Conservation (phyloP, 306 rosid genomes). For the Sphenostylis stenocarpa region DNA sequence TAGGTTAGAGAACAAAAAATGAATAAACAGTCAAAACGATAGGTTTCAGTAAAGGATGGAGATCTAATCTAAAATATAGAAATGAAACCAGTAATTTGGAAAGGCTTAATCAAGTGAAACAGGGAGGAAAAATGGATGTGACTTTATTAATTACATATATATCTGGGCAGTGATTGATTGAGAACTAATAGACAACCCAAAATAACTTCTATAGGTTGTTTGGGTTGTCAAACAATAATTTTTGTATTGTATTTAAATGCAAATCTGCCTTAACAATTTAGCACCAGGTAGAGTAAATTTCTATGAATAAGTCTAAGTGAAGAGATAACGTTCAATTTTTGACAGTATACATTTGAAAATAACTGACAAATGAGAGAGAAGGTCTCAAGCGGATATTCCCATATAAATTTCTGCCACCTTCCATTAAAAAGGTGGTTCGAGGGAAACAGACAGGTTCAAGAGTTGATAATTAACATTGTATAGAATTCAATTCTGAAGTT, state of each 20-base stretch:
- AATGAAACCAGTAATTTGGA: not conserved
- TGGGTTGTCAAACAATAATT: no score
- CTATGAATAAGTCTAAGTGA: not conserved
- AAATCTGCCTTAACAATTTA: not conserved
- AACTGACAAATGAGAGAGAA: not conserved
- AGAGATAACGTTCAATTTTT: not conserved
- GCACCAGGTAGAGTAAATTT: not conserved
- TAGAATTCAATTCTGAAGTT: slow-evolving; percentile 9
- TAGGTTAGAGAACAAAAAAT: slow-evolving; percentile 14
- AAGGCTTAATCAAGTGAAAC: not conserved
- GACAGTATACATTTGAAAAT: not conserved
- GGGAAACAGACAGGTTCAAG: not conserved
- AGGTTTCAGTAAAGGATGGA: not conserved
- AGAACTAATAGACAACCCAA: no score
- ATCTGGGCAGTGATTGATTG: no score
- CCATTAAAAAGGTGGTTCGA: not conserved
- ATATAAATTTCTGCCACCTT: not conserved
- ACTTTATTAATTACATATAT: not conserved
- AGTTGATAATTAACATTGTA: not conserved
- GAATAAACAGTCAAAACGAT: slow-evolving; percentile 4
- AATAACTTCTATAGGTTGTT: no score
- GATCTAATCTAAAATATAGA: not conserved
- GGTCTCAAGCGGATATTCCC: not conserved
- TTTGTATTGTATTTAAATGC: not conserved
- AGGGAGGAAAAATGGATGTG: not conserved